Base-by-base conservation (phyloP, 768 basidiomycete species). In the Termitomyces sp. region DNA sequence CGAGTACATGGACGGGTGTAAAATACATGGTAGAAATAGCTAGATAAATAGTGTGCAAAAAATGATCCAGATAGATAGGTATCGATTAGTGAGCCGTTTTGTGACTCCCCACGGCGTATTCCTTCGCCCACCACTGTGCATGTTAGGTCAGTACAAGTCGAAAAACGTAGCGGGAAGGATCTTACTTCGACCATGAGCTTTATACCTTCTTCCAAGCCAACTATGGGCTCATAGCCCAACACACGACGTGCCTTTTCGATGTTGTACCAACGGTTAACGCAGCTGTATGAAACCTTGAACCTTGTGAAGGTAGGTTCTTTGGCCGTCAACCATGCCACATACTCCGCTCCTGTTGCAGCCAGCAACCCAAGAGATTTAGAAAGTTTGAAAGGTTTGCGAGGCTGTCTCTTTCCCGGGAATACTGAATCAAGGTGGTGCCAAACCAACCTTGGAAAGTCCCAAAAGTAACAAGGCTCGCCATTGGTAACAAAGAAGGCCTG, bases 401-500 rank as follows among this genome's bases (percentile, higher is more conserved):
- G 66, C 59, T 72, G 74, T 57, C 82, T 79, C 61, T 76, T 76
- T 6, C 81, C 83, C 16, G 84, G 78, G 66, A 86, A 85, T 49
- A 80, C 74, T 47, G 77, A 75, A 67, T 85, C 84, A 54, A 90
- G 79, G 21, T 80, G 77, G 29, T 79, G 73, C 93, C 92, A 98
- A n/a, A 97, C 73, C 2, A 81, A 72, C 6, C 92, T 82, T 31
- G 86, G 79, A 66, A 96, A 87, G 73, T 97, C 95, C 96, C 96
- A 99, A 77, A 98, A 98, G 72, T 92, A 92, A 55, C 87, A 80
- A 2, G 95, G 96, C 68, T 98, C 95, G 60, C 95, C 94, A 67
- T 98, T 98, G 56, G 95, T 95, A 73, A 99, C 91, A 80, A 94
- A 96, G 77, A 95, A 99, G 3, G 75, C 91, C 69, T 98, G 91